These are phyloP conservation scores for Geosmithia flava DNA, from an alignment of 2,329 filamentous ascomycete species.

Conservation along the genomic window DNA sequence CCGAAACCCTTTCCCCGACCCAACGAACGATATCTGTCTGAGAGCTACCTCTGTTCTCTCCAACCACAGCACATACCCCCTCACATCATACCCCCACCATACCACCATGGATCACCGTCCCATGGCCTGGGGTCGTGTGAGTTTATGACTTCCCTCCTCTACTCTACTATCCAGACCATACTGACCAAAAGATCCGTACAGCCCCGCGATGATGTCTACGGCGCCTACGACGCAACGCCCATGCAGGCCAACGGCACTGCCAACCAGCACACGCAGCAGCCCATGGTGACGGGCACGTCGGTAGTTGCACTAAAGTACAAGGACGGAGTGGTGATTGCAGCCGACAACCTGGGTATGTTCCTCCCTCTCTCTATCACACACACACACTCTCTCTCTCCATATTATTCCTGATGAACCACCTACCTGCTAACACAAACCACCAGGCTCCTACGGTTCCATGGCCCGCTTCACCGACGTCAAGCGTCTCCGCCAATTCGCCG, in stretches of 20 bases:
- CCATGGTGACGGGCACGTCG: slow-evolving; percentile 92
- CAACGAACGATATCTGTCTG: not conserved
- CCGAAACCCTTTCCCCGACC: not conserved
- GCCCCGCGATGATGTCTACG: slow-evolving; percentile 97
- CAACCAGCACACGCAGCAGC: slow-evolving; percentile 79
- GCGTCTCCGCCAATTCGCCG: slow-evolving; percentile 81
- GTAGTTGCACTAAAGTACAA: slow-evolving; percentile 94
- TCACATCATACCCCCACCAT: slow-evolving; percentile 3
- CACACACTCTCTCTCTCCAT: too few species aligned
- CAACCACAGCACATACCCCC: not conserved
- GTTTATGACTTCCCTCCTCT: slow-evolving; percentile 14
- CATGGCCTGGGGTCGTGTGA: slow-evolving; percentile 61
- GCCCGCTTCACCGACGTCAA: slow-evolving; percentile 96
- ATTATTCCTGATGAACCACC: too few species aligned
- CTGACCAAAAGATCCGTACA: slow-evolving; percentile 20
- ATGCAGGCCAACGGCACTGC: slow-evolving; percentile 57
- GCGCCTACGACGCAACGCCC: slow-evolving; percentile 79
- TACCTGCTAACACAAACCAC: not conserved
- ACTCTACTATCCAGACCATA: not conserved
- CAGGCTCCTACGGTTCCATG: slow-evolving; percentile 93
- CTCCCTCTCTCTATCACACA: not conserved
- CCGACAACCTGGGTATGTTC: slow-evolving; percentile 78
- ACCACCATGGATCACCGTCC: slow-evolving; percentile 56
- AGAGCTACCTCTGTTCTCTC: not conserved
- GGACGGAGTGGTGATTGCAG: slow-evolving; percentile 89